These are phyloP conservation scores for Suhomyces vadensis DNA, from an alignment of 805 yeast species.

Conservation along the genomic window DNA sequence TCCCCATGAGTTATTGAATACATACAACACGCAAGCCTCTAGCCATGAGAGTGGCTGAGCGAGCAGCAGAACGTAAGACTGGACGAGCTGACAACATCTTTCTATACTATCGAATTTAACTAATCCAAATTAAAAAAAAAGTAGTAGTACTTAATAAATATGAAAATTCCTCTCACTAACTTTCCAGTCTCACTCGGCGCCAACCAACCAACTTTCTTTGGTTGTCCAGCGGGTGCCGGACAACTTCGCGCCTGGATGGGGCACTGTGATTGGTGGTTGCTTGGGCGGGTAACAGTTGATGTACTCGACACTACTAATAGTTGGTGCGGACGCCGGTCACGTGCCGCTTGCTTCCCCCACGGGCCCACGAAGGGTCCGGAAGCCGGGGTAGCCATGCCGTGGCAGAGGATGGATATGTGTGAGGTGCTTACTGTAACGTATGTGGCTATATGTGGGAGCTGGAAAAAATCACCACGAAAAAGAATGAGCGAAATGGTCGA, in stretches of 20 bases:
- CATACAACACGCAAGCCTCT: constrained; percentile 31
- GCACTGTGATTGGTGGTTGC: constrained; percentile 14
- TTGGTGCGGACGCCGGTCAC: constrained; percentile 6
- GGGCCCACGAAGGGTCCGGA: no score
- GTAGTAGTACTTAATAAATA: constrained; percentile 16
- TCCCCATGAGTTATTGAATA: constrained; percentile 9
- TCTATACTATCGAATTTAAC: constrained; percentile 21
- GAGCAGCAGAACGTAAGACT: constrained; percentile 80
- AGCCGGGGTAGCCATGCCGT: no score
- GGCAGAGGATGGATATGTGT: no score
- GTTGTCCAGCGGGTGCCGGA: constrained; percentile 8
- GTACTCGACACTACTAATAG: not conserved
- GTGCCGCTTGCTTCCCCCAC: constrained; percentile 7
- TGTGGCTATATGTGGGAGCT: no score
- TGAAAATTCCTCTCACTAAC: constrained; percentile 8
- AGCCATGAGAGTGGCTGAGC: constrained; percentile 57
- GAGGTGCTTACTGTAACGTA: no score
- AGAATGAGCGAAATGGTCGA: no score
- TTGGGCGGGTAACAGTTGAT: constrained; percentile 10
- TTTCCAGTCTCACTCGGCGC: constrained; percentile 6
- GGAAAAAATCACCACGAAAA: no score
- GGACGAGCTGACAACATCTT: constrained; percentile 82
- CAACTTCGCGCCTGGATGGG: constrained; percentile 9
- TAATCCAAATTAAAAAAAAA: constrained; percentile 16
- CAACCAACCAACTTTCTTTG: constrained; percentile 14